A percentile compares a stretch with the other conserved stretches of the same genome.
Evolutionary conservation across 306 rosid species (phyloP).

Genomic region (Herpetospermum pedunculosum): DNA sequence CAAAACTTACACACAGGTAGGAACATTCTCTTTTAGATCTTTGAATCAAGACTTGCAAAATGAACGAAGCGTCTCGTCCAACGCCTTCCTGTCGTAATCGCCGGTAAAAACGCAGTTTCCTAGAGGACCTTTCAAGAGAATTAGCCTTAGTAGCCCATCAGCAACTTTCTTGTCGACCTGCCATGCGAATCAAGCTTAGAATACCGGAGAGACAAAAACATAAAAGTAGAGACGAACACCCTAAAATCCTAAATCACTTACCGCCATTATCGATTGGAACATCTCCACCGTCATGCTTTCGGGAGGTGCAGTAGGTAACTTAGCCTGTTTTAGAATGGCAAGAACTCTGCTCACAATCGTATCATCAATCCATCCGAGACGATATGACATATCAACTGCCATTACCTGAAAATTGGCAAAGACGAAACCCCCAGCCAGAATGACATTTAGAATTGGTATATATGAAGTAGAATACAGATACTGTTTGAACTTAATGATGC

Average conservation of each 20-base stretch:
- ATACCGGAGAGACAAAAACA: slow-evolving; percentile 3
- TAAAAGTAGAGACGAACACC: neutral
- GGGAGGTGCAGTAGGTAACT: slow-evolving; percentile 63
- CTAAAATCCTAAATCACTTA: slow-evolving; percentile 23
- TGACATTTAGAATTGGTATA: slow-evolving; percentile 1
- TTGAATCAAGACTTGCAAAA: slow-evolving; percentile 57
- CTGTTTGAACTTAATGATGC: neutral
- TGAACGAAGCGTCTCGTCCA: slow-evolving; percentile 67
- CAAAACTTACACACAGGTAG: slow-evolving; percentile 7
- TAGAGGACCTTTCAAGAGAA: slow-evolving; percentile 79
- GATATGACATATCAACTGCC: slow-evolving; percentile 94
- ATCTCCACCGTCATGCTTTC: slow-evolving; percentile 64
- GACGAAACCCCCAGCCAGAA: slow-evolving; percentile 12
- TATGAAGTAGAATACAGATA: neutral
- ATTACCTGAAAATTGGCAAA: slow-evolving; percentile 48
- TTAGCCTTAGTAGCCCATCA: slow-evolving; percentile 78
- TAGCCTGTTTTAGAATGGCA: slow-evolving; percentile 50
- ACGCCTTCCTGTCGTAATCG: slow-evolving; percentile 74
- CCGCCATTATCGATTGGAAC: slow-evolving; percentile 92
- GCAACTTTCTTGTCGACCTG: slow-evolving; percentile 98
- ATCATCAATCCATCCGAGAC: slow-evolving; percentile 93
- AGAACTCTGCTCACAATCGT: slow-evolving; percentile 65
- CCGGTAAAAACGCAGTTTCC: slow-evolving; percentile 86
- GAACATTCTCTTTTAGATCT: neutral
- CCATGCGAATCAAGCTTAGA: slow-evolving; percentile 18